These are phyloP conservation scores for Ophiosphaerella narmari DNA, from an alignment of 2,329 filamentous ascomycete species.

Conservation along the genomic window DNA sequence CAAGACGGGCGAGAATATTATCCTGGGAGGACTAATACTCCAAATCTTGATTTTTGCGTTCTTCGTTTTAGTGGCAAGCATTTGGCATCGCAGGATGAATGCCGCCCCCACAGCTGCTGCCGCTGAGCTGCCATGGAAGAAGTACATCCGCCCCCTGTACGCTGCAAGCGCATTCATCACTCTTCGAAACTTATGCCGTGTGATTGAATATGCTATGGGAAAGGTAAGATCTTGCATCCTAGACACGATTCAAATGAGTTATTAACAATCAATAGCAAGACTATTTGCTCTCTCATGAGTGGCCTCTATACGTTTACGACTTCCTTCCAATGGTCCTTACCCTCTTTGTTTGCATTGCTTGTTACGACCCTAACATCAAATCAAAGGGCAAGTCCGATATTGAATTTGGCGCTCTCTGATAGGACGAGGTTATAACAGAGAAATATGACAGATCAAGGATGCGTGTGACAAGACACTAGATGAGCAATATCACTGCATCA, in stretches of 20 bases:
- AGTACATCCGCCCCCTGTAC: slow-evolving; percentile 45
- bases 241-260: not conserved
- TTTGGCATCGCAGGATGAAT: slow-evolving; percentile 57
- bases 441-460: too few species aligned
- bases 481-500: too few species aligned
- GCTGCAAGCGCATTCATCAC: slow-evolving; percentile 49
- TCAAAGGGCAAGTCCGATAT: slow-evolving; percentile 21
- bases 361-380: slow-evolving; percentile 35
- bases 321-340: slow-evolving; percentile 33
- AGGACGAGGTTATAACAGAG: slow-evolving; percentile 6
- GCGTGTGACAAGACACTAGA: too few species aligned
- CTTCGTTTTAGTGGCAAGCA: slow-evolving; percentile 55
- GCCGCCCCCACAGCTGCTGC: slow-evolving; percentile 33
- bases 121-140: slow-evolving; percentile 39
- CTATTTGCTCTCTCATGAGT: slow-evolving; percentile 32
- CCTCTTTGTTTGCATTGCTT: slow-evolving; percentile 26
- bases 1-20: slow-evolving; percentile 55
- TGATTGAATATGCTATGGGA: slow-evolving; percentile 53
- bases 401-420: slow-evolving; percentile 20
- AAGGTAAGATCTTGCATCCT: slow-evolving; percentile 14
- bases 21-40: slow-evolving; percentile 61
- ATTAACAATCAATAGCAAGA: slow-evolving; percentile 23
- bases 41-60: slow-evolving; percentile 63
- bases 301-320: slow-evolving; percentile 35
- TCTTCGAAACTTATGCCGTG: slow-evolving; percentile 53